Evolutionary conservation across 352 stramenopile genomes (phyloP).

Genomic region (Globisporangium cylindrosporum): DNA sequence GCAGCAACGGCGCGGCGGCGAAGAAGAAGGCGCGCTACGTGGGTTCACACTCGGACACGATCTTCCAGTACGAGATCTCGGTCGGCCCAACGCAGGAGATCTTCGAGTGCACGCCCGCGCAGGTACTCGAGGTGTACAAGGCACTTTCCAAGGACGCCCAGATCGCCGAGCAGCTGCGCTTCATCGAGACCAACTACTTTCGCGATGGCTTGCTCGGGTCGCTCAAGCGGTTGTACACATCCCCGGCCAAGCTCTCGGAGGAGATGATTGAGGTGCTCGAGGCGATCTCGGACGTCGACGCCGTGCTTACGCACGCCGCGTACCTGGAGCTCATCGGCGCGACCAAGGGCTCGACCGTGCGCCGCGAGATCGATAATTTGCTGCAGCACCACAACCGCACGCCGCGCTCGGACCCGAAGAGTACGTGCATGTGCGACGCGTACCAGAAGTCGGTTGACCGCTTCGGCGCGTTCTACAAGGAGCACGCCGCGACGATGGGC

Average conservation of each 20-base stretch:
- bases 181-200: conserved; percentile 74
- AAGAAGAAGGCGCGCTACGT: conserved; percentile 19
- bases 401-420: conserved; percentile 22
- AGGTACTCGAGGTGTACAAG: conserved; percentile 58
- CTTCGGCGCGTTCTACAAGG: conserved; percentile 66
- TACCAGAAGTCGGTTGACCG: conserved; percentile 68
- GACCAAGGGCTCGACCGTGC: conserved; percentile 43
- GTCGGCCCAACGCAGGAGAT: conserved; percentile 47
- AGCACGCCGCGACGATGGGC: conserved; percentile 33
- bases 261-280: conserved; percentile 74
- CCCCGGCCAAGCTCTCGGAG: conserved; percentile 48
- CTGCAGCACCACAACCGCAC: conserved; percentile 44
- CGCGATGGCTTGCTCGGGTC: conserved; percentile 55
- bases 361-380: conserved; percentile 57
- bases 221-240: conserved; percentile 64
- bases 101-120: conserved; percentile 65
- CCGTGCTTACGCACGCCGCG: conserved; percentile 49
- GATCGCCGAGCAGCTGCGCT: conserved; percentile 48
- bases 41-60: conserved; percentile 27
- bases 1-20: conserved; percentile 11
- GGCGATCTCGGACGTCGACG: conserved; percentile 69
- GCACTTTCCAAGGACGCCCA: conserved; percentile 43
- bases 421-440: conserved; percentile 63
- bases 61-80: conserved; percentile 70
- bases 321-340: conserved; percentile 66